A percentile compares a stretch with the other conserved stretches of the same genome.
Conservation (phyloP, 78 protist genomes). For the Dictyostelium citrinum region DNA sequence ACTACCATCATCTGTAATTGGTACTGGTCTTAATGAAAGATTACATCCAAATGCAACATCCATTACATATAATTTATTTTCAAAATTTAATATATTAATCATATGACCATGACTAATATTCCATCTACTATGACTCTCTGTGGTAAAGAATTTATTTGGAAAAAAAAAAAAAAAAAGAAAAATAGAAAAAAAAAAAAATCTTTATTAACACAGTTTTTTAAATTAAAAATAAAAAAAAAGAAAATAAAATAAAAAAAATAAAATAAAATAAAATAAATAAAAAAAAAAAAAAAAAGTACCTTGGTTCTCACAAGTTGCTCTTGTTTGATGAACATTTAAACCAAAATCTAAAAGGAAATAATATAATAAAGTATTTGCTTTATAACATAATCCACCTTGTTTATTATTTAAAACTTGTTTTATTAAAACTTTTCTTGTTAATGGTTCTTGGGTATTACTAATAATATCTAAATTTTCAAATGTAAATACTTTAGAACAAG, state of each 20-base stretch:
- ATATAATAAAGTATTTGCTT: slow-evolving; percentile 26
- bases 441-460: background rate
- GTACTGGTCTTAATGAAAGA: slow-evolving; percentile 21
- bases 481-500: background rate
- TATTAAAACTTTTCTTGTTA: slow-evolving; percentile 12
- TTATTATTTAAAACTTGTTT: background rate
- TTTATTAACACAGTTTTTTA: too few relatives aligned
- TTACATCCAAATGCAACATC: slow-evolving; percentile 47
- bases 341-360: slow-evolving; percentile 17
- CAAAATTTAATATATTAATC: background rate
- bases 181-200: background rate
- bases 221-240: background rate
- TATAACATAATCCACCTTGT: slow-evolving; percentile 33
- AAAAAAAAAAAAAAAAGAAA: too few relatives aligned
- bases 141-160: too few relatives aligned
- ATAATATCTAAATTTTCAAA: slow-evolving; percentile 40
- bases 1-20: background rate
- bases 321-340: background rate
- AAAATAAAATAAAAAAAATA: background rate
- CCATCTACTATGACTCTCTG: background rate
- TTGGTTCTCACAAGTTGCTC: background rate
- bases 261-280: too few relatives aligned
- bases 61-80: background rate
- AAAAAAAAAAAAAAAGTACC: too few relatives aligned
- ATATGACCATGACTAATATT: background rate